Base-by-base conservation (phyloP, 2,329 filamentous ascomycete genomes). In the Pleomassaria siparia region DNA sequence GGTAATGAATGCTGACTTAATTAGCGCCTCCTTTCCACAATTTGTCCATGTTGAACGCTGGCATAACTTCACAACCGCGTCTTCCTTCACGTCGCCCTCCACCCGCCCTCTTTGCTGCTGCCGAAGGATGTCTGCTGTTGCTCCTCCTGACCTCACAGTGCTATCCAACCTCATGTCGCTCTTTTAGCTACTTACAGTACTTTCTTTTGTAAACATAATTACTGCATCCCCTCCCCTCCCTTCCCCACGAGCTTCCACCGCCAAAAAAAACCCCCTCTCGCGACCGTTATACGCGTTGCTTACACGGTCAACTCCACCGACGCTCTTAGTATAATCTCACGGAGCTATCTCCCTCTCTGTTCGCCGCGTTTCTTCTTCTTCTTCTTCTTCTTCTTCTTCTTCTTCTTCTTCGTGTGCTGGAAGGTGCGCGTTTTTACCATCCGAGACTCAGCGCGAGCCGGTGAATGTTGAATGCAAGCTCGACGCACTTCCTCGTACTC, bases 401-500 rank as follows among this genome's bases (percentile, higher is more conserved):
- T n/a, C n/a, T n/a, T n/a, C n/a, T n/a, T n/a, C n/a, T n/a, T n/a
- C 45, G 40, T 46, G 26, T 47, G 46, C 46, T 50, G 47, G 48
- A 56, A 58, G 47, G 45, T 51, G 56, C 62, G 56, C 55, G 62
- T 63, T 54, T 54, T 51, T 47, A 45, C 46, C 51, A 51, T 47
- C 37, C 42, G 37, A 21, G 29, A 44, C 41, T 26, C 46, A 20
- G 44, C 44, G 21, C 39, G 37, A 42, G 44, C 52, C 51, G 51
- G 55, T 56, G 57, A 59, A 57, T 56, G 58, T 66, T 71, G 68
- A 65, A 72, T 72, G 69, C 70, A 62, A 69, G 62, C 66, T 67
- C 66, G 63, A 69, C 68, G 64, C 49, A 53, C 26, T 47, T 62
- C 61, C 50, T 66, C 63, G 52, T 56, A 57, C 44, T 65, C 66